Evolutionary conservation across 768 basidiomycete species (phyloP), one percentile per base, ranked within the genome.

Genomic region (Pulveroboletus ravenelii): DNA sequence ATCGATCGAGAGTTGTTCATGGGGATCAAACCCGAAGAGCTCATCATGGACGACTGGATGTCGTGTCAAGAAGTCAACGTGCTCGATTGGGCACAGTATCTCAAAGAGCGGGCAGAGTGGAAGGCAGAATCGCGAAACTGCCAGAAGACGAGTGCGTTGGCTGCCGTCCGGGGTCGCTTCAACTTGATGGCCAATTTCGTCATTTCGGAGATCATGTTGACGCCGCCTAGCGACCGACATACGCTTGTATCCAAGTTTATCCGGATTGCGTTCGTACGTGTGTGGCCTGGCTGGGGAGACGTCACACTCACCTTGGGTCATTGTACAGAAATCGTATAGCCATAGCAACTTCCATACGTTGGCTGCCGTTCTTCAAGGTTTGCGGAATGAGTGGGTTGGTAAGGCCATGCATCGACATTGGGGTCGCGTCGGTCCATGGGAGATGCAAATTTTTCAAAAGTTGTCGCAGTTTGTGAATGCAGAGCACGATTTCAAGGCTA

Each of bases 1-100:
- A 91, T 95, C 55, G 92, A 95, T 55, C 78, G 89, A 23, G 92
- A 94, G 58, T 70, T 94, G 48, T 90, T 93, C 64, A 82, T 88
- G 66, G 78, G 80, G 12, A 77, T 95, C 65, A 86, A 85, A 58
- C 93, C 93, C 62, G 89, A 93, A 61, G 93, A 95, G 60, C 75
- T 93, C n/a, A 82, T 91, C 35, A 75, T 82, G 53, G 78, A 81
- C 43, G 82, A 87, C 35, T 87, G 85, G 85, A 74, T 77, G 65
- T 74, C 75, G 10, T 76, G 78, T 42, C 74, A 79, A 49, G 85
- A 75, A 29, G 77, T 80, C 10, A 78, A 89, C 57, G 78, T 88
- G 18, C 74, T 88, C 15, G 92, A 94, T 64, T 95, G 93, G 93
- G 75, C 77, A 13, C 80, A 81, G 57, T 93, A 85, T 62, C 70